Conservation (phyloP, 164 flowering plant genomes). For the Aristolochia californica region DNA sequence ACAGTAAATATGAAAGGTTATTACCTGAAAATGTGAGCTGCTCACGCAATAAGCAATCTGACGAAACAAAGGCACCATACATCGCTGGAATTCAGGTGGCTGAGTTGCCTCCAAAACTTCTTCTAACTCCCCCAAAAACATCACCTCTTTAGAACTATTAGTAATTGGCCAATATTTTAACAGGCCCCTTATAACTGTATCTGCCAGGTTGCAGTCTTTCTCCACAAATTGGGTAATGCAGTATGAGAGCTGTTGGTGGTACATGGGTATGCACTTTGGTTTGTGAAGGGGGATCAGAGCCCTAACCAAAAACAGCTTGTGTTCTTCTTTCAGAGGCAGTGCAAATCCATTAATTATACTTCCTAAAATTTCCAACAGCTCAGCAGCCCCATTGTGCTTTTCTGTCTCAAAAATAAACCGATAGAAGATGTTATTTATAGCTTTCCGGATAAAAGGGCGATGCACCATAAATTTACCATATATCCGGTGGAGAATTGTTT, state of each 20-base stretch:
- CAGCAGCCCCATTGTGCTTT: slow-evolving; percentile 81
- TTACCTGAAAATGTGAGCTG: slow-evolving; percentile 75
- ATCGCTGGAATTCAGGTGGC: slow-evolving; percentile 55
- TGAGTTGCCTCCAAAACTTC: slow-evolving; percentile 71
- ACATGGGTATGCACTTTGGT: slow-evolving; percentile 67
- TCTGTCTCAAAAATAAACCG: slow-evolving; percentile 67
- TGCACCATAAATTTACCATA: slow-evolving; percentile 91
- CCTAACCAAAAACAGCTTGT: slow-evolving; percentile 60
- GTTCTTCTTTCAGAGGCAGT: slow-evolving; percentile 81
- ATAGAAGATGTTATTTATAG: slow-evolving; percentile 72
- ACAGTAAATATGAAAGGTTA: neutral
- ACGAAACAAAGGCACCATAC: slow-evolving; percentile 67
- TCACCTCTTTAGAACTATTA: slow-evolving; percentile 74
- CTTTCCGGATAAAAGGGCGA: slow-evolving; percentile 70
- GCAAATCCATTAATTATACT: slow-evolving; percentile 86
- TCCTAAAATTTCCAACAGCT: slow-evolving; percentile 68
- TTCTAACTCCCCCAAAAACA: slow-evolving; percentile 73
- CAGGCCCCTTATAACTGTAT: slow-evolving; percentile 63
- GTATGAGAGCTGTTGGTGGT: slow-evolving; percentile 76
- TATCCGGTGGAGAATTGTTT: slow-evolving; percentile 75
- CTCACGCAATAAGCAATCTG: slow-evolving; percentile 59
- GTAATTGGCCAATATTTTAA: slow-evolving; percentile 76
- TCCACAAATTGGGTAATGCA: slow-evolving; percentile 80
- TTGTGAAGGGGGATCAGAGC: slow-evolving; percentile 79
- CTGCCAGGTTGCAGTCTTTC: slow-evolving; percentile 85